Percentiles rank a stretch among this genome's conserved stretches.
Conservation (phyloP, 345 rosid species). For the Durio zibethinus region DNA sequence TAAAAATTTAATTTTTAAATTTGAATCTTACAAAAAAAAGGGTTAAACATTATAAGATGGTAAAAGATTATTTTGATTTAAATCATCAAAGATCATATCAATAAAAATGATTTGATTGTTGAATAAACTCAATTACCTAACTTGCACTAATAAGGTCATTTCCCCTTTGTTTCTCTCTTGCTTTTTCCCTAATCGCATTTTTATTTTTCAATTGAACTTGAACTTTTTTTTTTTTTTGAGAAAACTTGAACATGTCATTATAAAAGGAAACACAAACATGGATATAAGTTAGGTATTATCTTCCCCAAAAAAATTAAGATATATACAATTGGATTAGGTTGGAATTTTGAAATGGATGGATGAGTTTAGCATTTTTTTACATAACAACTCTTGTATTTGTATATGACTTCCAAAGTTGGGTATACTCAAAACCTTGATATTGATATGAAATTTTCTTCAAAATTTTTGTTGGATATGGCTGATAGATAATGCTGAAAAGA, state of each 20-base stretch:
- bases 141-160: neutral
- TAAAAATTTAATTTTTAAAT: neutral
- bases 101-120: no score
- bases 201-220: neutral
- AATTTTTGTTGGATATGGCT: neutral
- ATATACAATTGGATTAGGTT: conserved; percentile 14
- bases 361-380: neutral
- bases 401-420: neutral
- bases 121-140: no score
- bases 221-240: neutral
- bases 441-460: neutral
- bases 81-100: no score
- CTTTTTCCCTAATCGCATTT: neutral
- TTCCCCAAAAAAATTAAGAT: neutral
- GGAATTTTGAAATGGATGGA: neutral
- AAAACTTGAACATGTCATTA: neutral
- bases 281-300: neutral
- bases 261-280: neutral
- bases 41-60: no score
- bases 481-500: neutral
- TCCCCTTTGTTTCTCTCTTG: neutral
- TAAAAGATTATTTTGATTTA: no score
- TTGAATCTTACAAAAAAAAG: neutral
- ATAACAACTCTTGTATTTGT: neutral
- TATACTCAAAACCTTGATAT: neutral